Conservation (phyloP, 2,329 filamentous ascomycete genomes). For the Colletotrichum destructivum region DNA sequence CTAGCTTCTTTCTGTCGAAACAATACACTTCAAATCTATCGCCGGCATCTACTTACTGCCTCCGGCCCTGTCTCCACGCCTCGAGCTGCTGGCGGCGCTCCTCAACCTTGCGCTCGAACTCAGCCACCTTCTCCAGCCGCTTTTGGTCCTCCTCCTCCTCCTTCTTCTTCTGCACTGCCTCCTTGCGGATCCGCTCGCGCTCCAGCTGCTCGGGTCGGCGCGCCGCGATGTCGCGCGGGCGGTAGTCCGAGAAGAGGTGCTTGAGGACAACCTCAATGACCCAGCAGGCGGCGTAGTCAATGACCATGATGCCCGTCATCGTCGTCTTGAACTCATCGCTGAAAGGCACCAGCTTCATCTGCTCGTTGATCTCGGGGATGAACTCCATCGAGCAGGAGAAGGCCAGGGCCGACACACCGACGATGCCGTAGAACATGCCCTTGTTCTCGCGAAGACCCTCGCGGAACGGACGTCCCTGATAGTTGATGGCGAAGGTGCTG, state of each 20-base stretch:
- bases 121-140: slow-evolving; percentile 68
- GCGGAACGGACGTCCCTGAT: slow-evolving; percentile 97
- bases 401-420: slow-evolving; percentile 90
- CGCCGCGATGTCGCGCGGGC: slow-evolving; percentile 92
- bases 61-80: slow-evolving; percentile 60
- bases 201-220: slow-evolving; percentile 89
- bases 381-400: slow-evolving; percentile 97
- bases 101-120: slow-evolving; percentile 72
- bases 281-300: slow-evolving; percentile 91
- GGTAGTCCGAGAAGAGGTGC: slow-evolving; percentile 88
- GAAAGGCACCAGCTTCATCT: slow-evolving; percentile 94
- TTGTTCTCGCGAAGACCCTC: slow-evolving; percentile 96
- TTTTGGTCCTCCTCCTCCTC: slow-evolving; percentile 67
- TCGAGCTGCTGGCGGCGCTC: slow-evolving; percentile 65
- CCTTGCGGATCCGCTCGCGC: slow-evolving; percentile 79
- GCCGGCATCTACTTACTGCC: slow-evolving; percentile 41
- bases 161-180: slow-evolving; percentile 66
- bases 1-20: background rate
- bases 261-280: slow-evolving; percentile 91
- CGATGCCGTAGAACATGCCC: slow-evolving; percentile 97
- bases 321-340: slow-evolving; percentile 88
- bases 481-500: slow-evolving; percentile 99
- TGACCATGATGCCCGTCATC: slow-evolving; percentile 86
- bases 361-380: slow-evolving; percentile 93
- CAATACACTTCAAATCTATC: slow-evolving; percentile 17